Conservation (phyloP, 805 yeast species). For the Candida silvatica region DNA sequence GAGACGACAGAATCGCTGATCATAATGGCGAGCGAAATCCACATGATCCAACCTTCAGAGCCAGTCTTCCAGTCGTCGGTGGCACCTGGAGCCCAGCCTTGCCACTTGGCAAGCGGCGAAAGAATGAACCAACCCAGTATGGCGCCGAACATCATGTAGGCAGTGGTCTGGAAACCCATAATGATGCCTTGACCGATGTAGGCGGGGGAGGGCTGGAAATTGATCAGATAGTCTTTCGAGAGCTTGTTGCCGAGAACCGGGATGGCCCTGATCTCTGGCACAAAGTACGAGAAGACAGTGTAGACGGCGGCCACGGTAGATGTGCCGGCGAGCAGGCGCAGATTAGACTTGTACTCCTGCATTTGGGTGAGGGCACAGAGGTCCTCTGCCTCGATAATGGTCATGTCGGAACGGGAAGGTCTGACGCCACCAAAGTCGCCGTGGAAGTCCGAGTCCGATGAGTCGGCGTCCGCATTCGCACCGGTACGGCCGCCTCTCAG, state of each 20-base stretch:
- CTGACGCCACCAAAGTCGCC: constrained; percentile 1
- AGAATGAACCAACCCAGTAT: constrained; percentile 85
- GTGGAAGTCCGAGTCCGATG: no score
- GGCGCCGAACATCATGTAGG: constrained; percentile 87
- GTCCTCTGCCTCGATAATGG: constrained; percentile 27
- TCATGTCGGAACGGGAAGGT: constrained; percentile 6
- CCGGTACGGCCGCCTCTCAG: no score
- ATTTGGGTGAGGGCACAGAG: constrained; percentile 18
- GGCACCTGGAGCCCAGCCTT: constrained; percentile 85
- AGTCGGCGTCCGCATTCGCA: no score
- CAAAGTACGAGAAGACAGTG: constrained; percentile 62
- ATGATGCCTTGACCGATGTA: constrained; percentile 96
- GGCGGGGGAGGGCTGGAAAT: constrained; percentile 94
- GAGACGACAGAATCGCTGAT: constrained; percentile 84
- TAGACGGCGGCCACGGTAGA: constrained; percentile 64
- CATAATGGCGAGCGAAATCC: constrained; percentile 92
- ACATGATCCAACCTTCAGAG: constrained; percentile 94
- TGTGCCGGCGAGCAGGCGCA: constrained; percentile 49
- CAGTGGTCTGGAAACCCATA: constrained; percentile 90
- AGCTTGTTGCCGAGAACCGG: constrained; percentile 69
- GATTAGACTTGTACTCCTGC: constrained; percentile 31
- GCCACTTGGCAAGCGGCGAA: constrained; percentile 66
- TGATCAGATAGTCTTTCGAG: constrained; percentile 67
- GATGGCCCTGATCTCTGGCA: constrained; percentile 57
- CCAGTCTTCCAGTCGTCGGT: constrained; percentile 91